Evolutionary conservation across 176 grass and related monocot genomes (phyloP).

Genomic region (Stipa capillata): DNA sequence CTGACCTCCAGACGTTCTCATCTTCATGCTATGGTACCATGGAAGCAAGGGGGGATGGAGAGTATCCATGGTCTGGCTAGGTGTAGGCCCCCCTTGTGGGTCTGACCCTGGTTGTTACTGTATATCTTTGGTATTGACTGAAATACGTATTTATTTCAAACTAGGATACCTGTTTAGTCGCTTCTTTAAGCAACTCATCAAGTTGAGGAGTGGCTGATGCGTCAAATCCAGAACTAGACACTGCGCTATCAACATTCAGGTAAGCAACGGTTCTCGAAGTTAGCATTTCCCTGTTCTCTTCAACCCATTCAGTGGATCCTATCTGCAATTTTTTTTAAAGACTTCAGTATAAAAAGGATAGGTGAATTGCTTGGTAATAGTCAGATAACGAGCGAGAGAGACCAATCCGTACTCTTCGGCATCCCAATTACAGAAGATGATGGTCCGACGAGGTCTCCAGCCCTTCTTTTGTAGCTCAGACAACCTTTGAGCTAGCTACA

Average conservation of each 20-base stretch:
- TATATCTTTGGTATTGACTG: not conserved
- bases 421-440: constrained; percentile 92
- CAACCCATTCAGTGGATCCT: constrained; percentile 95
- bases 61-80: too few relatives aligned
- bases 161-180: constrained; percentile 52
- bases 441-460: constrained; percentile 80
- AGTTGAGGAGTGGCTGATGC: constrained; percentile 82
- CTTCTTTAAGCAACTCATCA: constrained; percentile 65
- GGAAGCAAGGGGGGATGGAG: not conserved
- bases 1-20: not conserved
- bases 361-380: not conserved
- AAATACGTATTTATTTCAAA: constrained; percentile 9
- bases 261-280: constrained; percentile 70
- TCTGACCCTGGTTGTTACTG: not conserved
- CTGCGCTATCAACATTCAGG: constrained; percentile 66
- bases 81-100: too few relatives aligned
- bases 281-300: constrained; percentile 74
- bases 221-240: constrained; percentile 37
- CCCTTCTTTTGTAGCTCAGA: constrained; percentile 70
- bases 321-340: too few relatives aligned
- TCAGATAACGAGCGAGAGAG: constrained; percentile 7
- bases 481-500: constrained; percentile 78
- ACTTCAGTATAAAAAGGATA: not conserved
- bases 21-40: not conserved
- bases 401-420: constrained; percentile 84